phyloP scores from a whole-genome alignment of 306 rosid species.

The Quercus suber region DNA sequence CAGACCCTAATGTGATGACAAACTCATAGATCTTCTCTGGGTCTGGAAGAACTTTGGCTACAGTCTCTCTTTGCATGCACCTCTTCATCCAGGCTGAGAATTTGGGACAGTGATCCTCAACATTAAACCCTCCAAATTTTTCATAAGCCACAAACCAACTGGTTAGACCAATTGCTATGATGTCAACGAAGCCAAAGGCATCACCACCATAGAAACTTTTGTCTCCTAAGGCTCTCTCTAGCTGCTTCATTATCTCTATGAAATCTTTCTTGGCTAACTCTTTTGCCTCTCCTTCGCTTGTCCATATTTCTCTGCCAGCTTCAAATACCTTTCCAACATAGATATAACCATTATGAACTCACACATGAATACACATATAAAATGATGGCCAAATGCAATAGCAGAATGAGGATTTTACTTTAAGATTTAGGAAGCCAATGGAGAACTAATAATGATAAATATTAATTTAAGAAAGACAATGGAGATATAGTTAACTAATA shows the following conservation, averaged over 20 bases:
- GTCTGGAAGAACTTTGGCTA: conserved; percentile 45
- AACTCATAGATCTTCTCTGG: conserved; percentile 51
- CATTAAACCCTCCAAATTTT: conserved; percentile 52
- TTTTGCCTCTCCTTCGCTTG: conserved; percentile 53
- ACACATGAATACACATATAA: too few species aligned
- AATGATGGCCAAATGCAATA: too few species aligned
- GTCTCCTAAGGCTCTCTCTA: conserved; percentile 60
- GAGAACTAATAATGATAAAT: too few species aligned
- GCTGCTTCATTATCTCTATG: conserved; percentile 46
- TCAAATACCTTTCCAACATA: conserved; percentile 42
- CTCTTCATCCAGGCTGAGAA: conserved; percentile 63
- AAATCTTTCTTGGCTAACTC: conserved; percentile 53
- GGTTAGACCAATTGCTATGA: conserved; percentile 41
- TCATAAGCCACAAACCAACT: conserved; percentile 67
- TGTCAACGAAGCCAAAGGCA: conserved; percentile 56
- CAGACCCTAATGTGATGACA: background rate
- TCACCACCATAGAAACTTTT: conserved; percentile 57
- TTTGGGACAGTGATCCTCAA: conserved; percentile 54
- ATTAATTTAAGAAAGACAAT: too few species aligned
- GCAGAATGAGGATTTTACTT: too few species aligned
- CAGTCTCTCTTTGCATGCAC: conserved; percentile 37
- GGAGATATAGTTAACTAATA: too few species aligned
- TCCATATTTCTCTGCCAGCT: conserved; percentile 43
- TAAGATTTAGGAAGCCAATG: too few species aligned
- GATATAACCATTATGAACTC: background rate